Evolutionary conservation across 1,284 basidiomycete species (phyloP), one percentile per base, ranked within the genome.

Genomic region (Pseudozyma sp.): DNA sequence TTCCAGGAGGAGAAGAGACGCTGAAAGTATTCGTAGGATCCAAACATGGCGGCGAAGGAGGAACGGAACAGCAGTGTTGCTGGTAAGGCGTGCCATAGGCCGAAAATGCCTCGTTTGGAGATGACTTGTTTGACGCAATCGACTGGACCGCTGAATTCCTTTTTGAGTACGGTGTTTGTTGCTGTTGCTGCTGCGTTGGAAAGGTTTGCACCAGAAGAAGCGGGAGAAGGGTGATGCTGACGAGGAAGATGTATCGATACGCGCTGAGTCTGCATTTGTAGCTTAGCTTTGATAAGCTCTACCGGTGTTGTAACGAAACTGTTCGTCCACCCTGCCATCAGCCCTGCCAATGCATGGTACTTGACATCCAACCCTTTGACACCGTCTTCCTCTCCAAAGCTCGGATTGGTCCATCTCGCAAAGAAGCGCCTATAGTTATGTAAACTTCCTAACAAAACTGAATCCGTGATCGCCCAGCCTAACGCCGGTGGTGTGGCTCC

Each of bases 311-410:
- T 82, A 25, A 92, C 85, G 19, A 91, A 76, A 52, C 82, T 90
- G 87, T 92, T 92, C 4, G 92, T 93, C 85, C 89, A 88, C 3
- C 92, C 92, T 7, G 92, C 92, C 74, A 90, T 88, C n/a, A 92
- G 83, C 0, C 92, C 92, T 2, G 92, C 91, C 21, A 91, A 59
- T 53, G 70, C 72, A 40, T 84, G 83, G 48, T 77, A 78, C 7
- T 45, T 45, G 9, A 78, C 25, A 0, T 75, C 79, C 5, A 84
- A 61, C 1, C 60, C 36, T 38, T 73, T 74, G 9, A 55, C 76
- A 5, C 25, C 39, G 10, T 70, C 68, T 9, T 75, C 57, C 5
- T 61, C 57, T 21, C 61, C 59, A 12, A 39, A 64, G 10, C 16
- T 49, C 2, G 64, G 58, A 38, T 63, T 64, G 31, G 62, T 64